Percentiles rank a stretch among this genome's conserved stretches.
Evolutionary conservation across 768 basidiomycete species (phyloP).

Genomic region (Inosperma sp.): DNA sequence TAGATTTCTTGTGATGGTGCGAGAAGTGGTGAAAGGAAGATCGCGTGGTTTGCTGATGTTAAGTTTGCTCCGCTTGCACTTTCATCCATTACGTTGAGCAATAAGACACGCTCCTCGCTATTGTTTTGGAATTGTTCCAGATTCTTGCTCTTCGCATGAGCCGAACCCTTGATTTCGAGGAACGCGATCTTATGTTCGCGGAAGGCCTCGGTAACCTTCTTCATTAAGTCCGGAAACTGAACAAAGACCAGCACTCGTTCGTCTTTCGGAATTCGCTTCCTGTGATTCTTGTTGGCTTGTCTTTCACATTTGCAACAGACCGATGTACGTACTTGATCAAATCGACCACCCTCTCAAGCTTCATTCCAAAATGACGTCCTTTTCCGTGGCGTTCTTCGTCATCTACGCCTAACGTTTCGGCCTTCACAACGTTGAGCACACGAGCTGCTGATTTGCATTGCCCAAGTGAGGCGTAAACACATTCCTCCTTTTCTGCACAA

Average conservation of each 20-base stretch:
- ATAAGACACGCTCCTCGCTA: conserved; percentile 70
- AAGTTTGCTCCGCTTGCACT: conserved; percentile 92
- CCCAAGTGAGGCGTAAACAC: conserved; percentile 65
- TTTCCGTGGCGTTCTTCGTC: conserved; percentile 67
- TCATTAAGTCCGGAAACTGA: conserved; percentile 93
- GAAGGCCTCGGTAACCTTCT: conserved; percentile 84
- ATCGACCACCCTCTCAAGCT: conserved; percentile 71
- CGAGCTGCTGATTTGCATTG: conserved; percentile 78
- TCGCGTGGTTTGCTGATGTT: conserved; percentile 89
- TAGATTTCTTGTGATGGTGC: conserved; percentile 80
- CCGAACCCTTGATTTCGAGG: conserved; percentile 77
- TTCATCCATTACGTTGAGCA: conserved; percentile 92
- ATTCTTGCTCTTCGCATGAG: conserved; percentile 72
- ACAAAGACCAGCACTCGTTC: conserved; percentile 91
- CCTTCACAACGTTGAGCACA: conserved; percentile 76
- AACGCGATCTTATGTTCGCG: conserved; percentile 64
- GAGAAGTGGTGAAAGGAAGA: conserved; percentile 90
- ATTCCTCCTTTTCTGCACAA: conserved; percentile 75
- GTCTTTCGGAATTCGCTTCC: conserved; percentile 61
- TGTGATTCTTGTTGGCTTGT: conserved; percentile 25
- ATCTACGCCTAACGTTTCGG: conserved; percentile 73
- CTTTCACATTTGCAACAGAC: conserved; percentile 1
- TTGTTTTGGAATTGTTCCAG: conserved; percentile 83
- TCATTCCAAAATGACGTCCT: conserved; percentile 78
- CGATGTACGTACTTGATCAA: conserved; percentile 60